Conservation (phyloP, 768 basidiomycete genomes). For the Tylopilus felleus region DNA sequence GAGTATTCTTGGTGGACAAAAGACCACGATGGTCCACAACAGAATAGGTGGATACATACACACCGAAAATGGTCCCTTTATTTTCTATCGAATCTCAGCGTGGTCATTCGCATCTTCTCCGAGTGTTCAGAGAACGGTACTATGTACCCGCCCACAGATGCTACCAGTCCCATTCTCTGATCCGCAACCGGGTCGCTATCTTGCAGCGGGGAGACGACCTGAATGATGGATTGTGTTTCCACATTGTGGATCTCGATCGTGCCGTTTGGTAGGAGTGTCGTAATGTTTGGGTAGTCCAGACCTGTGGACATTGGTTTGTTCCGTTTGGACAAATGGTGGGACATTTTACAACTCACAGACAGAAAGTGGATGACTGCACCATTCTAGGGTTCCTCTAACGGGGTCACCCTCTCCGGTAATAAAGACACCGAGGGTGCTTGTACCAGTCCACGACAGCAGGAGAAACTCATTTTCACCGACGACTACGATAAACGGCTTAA, state of each 20-base stretch:
- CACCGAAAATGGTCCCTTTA: constrained; percentile 14
- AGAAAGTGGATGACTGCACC: constrained; percentile 73
- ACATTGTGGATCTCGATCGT: constrained; percentile 81
- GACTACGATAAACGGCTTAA: constrained; percentile 72
- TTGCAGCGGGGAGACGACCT: constrained; percentile 55
- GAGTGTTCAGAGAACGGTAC: constrained; percentile 41
- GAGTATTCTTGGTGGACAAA: constrained; percentile 8
- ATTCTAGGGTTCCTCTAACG: constrained; percentile 84
- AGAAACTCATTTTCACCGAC: constrained; percentile 80
- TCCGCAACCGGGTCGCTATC: constrained; percentile 24
- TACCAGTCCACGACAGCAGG: constrained; percentile 80
- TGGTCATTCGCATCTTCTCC: constrained; percentile 37
- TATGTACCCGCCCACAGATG: constrained; percentile 37
- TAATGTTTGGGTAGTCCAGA: constrained; percentile 78
- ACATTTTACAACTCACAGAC: constrained; percentile 56
- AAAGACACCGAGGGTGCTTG: constrained; percentile 81
- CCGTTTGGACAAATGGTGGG: neutral
- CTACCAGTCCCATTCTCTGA: constrained; percentile 26
- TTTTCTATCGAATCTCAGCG: constrained; percentile 26
- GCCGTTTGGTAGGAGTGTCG: constrained; percentile 72
- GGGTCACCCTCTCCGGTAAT: constrained; percentile 84
- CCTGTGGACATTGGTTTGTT: constrained; percentile 38
- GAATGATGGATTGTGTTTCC: constrained; percentile 67
- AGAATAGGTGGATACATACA: constrained; percentile 17
- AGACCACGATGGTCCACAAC: constrained; percentile 8